Percentiles rank a stretch among this genome's conserved stretches.
Evolutionary conservation across 2,329 filamentous ascomycete species (phyloP).

Genomic region (Scytalidium sp.): DNA sequence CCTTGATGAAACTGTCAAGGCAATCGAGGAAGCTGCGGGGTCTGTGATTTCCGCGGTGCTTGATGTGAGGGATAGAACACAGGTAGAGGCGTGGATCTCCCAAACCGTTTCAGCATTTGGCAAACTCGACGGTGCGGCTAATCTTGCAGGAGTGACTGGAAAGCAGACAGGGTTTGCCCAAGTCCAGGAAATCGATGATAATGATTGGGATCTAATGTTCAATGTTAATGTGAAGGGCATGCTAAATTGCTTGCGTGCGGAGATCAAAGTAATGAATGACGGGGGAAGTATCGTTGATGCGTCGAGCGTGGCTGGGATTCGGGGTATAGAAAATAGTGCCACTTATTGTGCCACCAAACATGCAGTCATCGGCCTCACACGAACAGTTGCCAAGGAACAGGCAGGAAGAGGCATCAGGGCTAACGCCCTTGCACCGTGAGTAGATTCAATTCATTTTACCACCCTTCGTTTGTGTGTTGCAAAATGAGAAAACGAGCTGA

Average conservation of each 20-base stretch:
- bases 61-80: conserved; percentile 21
- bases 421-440: conserved; percentile 15
- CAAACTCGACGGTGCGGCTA: conserved; percentile 33
- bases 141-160: conserved; percentile 34
- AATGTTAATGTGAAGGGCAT: conserved; percentile 44
- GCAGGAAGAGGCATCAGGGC: conserved; percentile 12
- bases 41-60: conserved; percentile 12
- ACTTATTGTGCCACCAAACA: conserved; percentile 29
- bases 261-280: conserved; percentile 40
- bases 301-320: conserved; percentile 37
- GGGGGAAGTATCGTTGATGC: conserved; percentile 58
- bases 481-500: neutral
- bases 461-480: neutral
- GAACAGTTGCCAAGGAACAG: conserved; percentile 26
- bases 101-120: conserved; percentile 29
- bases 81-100: conserved; percentile 31
- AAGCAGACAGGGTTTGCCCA: conserved; percentile 25
- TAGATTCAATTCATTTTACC: neutral
- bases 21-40: conserved; percentile 6
- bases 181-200: conserved; percentile 30
- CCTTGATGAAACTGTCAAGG: conserved; percentile 11
- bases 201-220: conserved; percentile 40
- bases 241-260: conserved; percentile 47
- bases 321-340: conserved; percentile 25
- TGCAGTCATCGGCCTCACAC: conserved; percentile 28